Evolutionary conservation across 73 alveolate genomes (phyloP), one percentile per base, ranked within the genome.

Genomic region (Urostyla sp.): DNA sequence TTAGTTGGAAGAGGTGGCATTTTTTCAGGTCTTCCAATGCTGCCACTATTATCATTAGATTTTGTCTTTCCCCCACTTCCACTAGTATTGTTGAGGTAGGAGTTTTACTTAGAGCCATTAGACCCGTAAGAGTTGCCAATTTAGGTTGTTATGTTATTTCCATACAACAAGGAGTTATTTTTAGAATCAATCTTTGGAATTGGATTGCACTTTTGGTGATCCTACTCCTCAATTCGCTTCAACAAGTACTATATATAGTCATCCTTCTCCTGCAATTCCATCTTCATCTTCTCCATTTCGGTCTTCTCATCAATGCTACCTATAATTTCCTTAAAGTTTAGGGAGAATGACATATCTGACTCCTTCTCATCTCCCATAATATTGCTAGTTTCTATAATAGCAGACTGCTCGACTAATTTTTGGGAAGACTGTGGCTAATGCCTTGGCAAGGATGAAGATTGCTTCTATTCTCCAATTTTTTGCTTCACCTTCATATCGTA

Each of bases 271-370:
- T 69, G 32, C 11, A 69, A 69, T 35, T 69, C 67, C 20, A 28
- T 1, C 49, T 26, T 69, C 83, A 69, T 69, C 26, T 69, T 69
- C 2, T 24, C 56, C 5, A 69, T 15, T 32, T 69, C 83, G 31
- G 43, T 69, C 40, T 69, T 69, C 24, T 69, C 83, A 69, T 69
- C 83, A 5, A 69, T 21, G 40, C 72, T 48, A 1, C 83, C 83
- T 2, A 69, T 69, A 10, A 69, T 69, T 49, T 69, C 83, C 27
- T 69, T 69, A 27, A 69, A 54, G 30, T 69, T 69, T 27, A 37
- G 30, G 5, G 67, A 49, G 54, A 69, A 69, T 24, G 72, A 46
- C 83, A 69, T 69, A 27, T 69, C 83, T 10, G 58, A 27, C 53
- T 46, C 34, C 40, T 69, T 69, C 24, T 69, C 83, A 49, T 69